phyloP scores from a whole-genome alignment of 73 alveolate genomes.

The Effrenium voratum region DNA sequence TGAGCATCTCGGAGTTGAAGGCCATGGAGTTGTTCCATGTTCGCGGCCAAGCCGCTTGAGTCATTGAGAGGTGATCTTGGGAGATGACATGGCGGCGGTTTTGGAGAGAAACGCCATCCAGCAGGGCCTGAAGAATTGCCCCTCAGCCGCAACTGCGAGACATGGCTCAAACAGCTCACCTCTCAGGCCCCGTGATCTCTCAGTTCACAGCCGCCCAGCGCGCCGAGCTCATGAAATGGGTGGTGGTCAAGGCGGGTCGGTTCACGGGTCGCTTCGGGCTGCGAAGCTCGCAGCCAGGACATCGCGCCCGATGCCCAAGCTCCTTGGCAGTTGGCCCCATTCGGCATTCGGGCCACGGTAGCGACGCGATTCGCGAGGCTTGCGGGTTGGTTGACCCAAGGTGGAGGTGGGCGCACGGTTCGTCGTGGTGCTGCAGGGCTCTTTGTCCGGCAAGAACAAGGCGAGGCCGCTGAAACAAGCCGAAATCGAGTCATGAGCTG shows the following conservation, averaged over 20 bases:
- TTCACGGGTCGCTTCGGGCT: neutral
- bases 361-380: neutral
- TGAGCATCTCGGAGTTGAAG: slow-evolving; percentile 87
- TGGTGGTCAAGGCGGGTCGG: slow-evolving; percentile 15
- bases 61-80: slow-evolving; percentile 45
- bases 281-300: neutral
- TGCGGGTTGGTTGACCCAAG: neutral
- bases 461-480: neutral
- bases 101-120: slow-evolving; percentile 87
- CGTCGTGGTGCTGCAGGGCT: slow-evolving; percentile 61
- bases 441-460: slow-evolving; percentile 58
- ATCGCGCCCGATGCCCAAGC: slow-evolving; percentile 70
- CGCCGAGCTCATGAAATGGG: slow-evolving; percentile 61
- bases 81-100: slow-evolving; percentile 67
- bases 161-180: neutral
- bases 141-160: no score
- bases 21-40: neutral
- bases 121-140: slow-evolving; percentile 79
- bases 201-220: slow-evolving; percentile 93
- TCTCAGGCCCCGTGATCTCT: slow-evolving; percentile 70
- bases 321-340: neutral
- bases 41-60: no score
- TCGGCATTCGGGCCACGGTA: neutral
- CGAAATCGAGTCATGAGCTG: neutral
- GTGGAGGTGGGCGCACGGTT: slow-evolving; percentile 48